Conservation (phyloP, 1,139 yeast genomes). For the Geotrichum europaeum region DNA sequence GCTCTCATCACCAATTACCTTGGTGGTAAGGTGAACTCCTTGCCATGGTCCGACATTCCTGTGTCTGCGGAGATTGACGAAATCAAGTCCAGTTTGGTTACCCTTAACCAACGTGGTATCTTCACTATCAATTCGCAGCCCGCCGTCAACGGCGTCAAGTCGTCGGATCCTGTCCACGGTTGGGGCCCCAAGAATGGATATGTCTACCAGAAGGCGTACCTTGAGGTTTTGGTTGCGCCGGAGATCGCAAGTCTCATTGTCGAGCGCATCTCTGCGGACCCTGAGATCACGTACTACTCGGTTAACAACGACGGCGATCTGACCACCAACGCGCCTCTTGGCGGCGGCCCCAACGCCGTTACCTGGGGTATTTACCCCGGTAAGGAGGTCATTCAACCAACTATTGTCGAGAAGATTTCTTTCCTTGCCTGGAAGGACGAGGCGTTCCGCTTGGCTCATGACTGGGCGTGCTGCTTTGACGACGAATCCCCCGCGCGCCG, state of each 20-base stretch:
- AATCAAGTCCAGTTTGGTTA: constrained; percentile 54
- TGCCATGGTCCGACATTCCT: constrained; percentile 96
- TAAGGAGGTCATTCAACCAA: constrained; percentile 83
- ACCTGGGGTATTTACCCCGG: constrained; percentile 98
- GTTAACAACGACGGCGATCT: constrained; percentile 59
- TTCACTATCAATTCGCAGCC: constrained; percentile 93
- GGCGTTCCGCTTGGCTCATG: constrained; percentile 73
- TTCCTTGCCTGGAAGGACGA: constrained; percentile 97
- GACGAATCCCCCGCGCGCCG: constrained; percentile 32
- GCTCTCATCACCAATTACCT: constrained; percentile 59
- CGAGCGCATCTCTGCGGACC: constrained; percentile 43
- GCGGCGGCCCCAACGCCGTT: constrained; percentile 79
- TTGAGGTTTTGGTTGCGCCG: constrained; percentile 75
- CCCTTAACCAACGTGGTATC: constrained; percentile 59
- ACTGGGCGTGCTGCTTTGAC: constrained; percentile 59
- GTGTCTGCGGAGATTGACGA: constrained; percentile 68
- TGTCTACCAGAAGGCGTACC: constrained; percentile 87
- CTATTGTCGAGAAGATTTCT: constrained; percentile 83
- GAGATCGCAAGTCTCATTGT: constrained; percentile 41
- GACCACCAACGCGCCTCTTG: constrained; percentile 59
- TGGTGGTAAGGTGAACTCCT: constrained; percentile 60
- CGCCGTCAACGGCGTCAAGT: constrained; percentile 73
- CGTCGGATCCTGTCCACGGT: constrained; percentile 69
- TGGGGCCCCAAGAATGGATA: constrained; percentile 96
- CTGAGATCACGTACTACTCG: constrained; percentile 68